A percentile compares a stretch with the other conserved stretches of the same genome.
Conservation (phyloP, 139 green algal species). For the Limnomonas spitsbergensis region DNA sequence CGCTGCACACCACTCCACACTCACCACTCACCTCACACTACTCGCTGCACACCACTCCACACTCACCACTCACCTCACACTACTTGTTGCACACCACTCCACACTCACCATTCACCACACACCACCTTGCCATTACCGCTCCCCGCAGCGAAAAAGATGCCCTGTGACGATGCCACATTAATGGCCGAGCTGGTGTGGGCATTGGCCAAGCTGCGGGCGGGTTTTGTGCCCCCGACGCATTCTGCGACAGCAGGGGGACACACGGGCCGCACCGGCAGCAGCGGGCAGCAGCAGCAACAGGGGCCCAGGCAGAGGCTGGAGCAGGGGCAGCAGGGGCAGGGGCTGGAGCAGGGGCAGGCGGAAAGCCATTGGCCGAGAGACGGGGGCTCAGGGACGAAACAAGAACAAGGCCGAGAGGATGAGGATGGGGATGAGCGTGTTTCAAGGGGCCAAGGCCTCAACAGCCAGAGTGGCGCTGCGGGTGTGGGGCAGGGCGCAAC, state of each 20-base stretch:
- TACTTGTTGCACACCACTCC: too few relatives aligned
- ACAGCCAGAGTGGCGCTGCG: neutral
- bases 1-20: too few relatives aligned
- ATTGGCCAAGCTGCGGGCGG: neutral
- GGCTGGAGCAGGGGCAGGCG: neutral
- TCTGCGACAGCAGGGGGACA: neutral
- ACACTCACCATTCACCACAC: too few relatives aligned
- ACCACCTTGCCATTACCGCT: too few relatives aligned
- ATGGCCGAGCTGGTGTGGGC: conserved; percentile 10
- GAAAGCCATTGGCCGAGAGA: neutral
- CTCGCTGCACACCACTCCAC: too few relatives aligned
- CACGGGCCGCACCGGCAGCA: neutral
- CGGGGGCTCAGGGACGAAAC: neutral
- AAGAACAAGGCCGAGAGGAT: neutral
- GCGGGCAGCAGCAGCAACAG: neutral
- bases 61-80: too few relatives aligned
- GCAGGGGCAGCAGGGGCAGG: neutral
- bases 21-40: too few relatives aligned
- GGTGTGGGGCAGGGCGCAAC: neutral
- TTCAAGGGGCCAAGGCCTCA: neutral
- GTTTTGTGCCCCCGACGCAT: neutral
- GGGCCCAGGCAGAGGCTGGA: too few relatives aligned
- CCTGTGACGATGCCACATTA: neutral
- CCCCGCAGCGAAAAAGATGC: neutral
- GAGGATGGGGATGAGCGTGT: neutral